A percentile compares a stretch with the other conserved stretches of the same genome.
These are phyloP conservation scores for Eucalyptus polyanthemos DNA, from an alignment of 345 rosid genomes.

Conservation along the genomic window DNA sequence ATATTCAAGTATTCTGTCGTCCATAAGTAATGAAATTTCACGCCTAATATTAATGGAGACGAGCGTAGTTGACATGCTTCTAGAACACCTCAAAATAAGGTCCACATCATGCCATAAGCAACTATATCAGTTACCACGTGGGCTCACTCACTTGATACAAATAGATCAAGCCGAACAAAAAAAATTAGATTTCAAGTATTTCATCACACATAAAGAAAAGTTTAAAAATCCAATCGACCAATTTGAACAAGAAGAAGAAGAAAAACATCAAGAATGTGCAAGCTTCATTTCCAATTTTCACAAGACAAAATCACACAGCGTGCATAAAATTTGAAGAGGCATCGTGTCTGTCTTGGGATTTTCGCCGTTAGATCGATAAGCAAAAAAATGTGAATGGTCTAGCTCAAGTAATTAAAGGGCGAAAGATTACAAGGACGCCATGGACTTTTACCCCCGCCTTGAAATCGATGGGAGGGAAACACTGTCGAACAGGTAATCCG, in stretches of 20 bases:
- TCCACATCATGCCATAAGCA: background rate
- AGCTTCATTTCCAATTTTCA: background rate
- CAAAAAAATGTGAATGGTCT: background rate
- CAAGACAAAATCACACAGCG: accelerated
- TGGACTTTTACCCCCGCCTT: background rate
- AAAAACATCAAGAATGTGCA: accelerated
- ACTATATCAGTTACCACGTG: accelerated
- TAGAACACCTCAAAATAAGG: background rate
- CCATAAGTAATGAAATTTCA: background rate
- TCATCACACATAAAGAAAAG: background rate
- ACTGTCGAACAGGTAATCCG: background rate
- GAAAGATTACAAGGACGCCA: background rate
- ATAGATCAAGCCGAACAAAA: background rate
- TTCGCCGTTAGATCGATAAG: background rate
- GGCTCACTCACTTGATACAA: background rate
- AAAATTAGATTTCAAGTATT: background rate
- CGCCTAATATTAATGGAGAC: accelerated
- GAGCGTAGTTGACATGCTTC: accelerated
- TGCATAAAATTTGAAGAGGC: background rate
- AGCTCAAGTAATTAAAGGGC: background rate
- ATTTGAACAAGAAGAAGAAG: accelerated
- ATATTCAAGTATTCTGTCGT: too few species aligned
- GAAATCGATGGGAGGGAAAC: background rate
- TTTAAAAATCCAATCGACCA: too few species aligned
- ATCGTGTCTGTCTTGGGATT: background rate